Evolutionary conservation across 1,139 yeast species (phyloP).

Genomic region (Taphrina confusa): DNA sequence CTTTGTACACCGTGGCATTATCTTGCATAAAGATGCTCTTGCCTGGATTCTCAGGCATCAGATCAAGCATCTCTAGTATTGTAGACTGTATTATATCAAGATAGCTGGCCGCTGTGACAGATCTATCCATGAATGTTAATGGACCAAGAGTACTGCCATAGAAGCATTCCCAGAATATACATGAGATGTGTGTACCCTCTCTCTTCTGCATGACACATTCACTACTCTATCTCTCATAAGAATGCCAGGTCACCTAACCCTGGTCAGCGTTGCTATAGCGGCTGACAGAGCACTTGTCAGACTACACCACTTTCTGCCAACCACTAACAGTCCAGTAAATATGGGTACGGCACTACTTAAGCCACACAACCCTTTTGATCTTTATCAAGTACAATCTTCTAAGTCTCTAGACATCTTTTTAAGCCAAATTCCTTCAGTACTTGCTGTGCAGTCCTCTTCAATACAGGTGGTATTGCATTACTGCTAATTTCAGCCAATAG

Average conservation of each 20-base stretch:
- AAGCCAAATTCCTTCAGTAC: background rate
- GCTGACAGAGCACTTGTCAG: no score
- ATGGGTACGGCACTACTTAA: background rate
- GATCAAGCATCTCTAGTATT: background rate
- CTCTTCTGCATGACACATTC: conserved; percentile 1
- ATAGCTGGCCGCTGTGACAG: background rate
- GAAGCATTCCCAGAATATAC: background rate
- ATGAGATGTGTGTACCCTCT: background rate
- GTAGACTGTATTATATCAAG: conserved; percentile 2
- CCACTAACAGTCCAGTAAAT: background rate
- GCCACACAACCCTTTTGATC: background rate
- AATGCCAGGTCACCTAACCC: background rate
- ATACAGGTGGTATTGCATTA: no score
- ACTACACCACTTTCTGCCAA: conserved; percentile 4
- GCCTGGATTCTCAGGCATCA: background rate
- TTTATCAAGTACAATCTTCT: background rate
- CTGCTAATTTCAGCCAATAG: conserved; percentile 1
- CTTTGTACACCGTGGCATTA: conserved; percentile 1
- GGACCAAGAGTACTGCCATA: background rate
- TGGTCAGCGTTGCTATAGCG: no score
- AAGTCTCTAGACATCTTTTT: background rate
- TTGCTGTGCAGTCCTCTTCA: background rate
- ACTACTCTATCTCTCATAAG: background rate
- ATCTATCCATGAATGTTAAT: background rate
- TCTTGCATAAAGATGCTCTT: background rate